Evolutionary conservation across 75 land plant genomes (phyloP).

Genomic region (Cryptomeria japonica): DNA sequence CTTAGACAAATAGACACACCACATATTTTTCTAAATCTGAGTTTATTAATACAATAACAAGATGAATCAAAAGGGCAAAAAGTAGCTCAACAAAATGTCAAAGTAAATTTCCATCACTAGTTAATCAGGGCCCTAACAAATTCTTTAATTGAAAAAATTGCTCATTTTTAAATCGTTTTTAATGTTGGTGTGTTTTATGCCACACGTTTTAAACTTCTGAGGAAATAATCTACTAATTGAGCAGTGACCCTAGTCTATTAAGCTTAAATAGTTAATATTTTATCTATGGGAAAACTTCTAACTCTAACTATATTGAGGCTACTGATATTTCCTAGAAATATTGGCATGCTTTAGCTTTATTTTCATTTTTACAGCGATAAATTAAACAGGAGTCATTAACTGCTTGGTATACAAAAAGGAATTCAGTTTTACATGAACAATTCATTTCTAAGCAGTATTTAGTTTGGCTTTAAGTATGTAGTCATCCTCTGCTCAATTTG

Average conservation of each 20-base stretch:
- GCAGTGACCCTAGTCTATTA: not conserved
- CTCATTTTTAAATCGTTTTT: too few relatives aligned
- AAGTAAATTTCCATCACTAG: too few relatives aligned
- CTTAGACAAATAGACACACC: too few relatives aligned
- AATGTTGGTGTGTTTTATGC: not conserved
- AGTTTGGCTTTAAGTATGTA: not conserved
- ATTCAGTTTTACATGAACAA: not conserved
- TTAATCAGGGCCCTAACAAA: too few relatives aligned
- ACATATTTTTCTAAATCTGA: too few relatives aligned
- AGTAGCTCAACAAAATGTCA: too few relatives aligned
- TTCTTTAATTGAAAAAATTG: too few relatives aligned
- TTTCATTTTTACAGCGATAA: not conserved
- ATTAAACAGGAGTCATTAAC: not conserved
- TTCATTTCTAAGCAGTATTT: not conserved
- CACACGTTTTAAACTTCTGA: not conserved
- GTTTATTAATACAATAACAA: too few relatives aligned
- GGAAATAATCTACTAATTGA: not conserved
- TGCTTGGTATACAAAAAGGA: too few relatives aligned
- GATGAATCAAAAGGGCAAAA: too few relatives aligned
- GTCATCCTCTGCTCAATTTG: not conserved
- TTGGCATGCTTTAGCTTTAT: not conserved
- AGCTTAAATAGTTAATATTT: too few relatives aligned
- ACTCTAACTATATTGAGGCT: not conserved
- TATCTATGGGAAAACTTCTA: not conserved
- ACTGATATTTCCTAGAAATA: not conserved